Percentiles rank a stretch among this genome's conserved stretches.
Conservation (phyloP, 2,329 filamentous ascomycete genomes). For the Furcasterigmium furcatum region DNA sequence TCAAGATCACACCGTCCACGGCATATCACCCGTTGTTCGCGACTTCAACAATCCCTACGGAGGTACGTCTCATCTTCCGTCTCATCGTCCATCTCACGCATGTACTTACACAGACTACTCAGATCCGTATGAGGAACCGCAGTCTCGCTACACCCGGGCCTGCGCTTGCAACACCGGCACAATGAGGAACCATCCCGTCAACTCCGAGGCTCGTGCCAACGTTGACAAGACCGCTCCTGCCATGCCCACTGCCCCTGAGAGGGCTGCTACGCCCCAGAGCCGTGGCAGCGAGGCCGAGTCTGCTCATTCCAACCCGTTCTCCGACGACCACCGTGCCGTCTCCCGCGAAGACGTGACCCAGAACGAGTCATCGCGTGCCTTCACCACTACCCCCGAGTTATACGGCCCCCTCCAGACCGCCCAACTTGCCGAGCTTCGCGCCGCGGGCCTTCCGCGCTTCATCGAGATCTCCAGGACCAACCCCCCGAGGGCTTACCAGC, state of each 20-base stretch:
- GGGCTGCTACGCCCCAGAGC: background rate
- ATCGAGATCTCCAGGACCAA: constrained; percentile 11
- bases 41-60: too few relatives aligned
- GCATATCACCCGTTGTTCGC: too few relatives aligned
- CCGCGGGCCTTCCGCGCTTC: constrained; percentile 10
- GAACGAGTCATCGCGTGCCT: too few relatives aligned
- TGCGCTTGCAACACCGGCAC: constrained; percentile 3
- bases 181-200: constrained; percentile 12
- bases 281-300: background rate
- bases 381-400: too few relatives aligned
- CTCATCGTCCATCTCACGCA: constrained; percentile 16
- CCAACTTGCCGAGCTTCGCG: too few relatives aligned
- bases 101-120: constrained; percentile 42
- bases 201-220: constrained; percentile 2
- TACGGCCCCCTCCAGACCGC: too few relatives aligned
- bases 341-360: background rate
- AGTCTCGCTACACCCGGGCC: constrained; percentile 10
- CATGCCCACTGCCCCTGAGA: background rate
- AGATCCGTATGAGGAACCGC: constrained; percentile 25
- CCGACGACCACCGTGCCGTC: background rate
- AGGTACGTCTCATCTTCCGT: background rate
- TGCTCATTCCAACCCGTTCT: background rate
- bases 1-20: constrained; percentile 5
- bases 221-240: background rate
- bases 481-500: constrained; percentile 7